phyloP scores from a whole-genome alignment of 352 stramenopile genomes.

The Globisporangium solare region DNA sequence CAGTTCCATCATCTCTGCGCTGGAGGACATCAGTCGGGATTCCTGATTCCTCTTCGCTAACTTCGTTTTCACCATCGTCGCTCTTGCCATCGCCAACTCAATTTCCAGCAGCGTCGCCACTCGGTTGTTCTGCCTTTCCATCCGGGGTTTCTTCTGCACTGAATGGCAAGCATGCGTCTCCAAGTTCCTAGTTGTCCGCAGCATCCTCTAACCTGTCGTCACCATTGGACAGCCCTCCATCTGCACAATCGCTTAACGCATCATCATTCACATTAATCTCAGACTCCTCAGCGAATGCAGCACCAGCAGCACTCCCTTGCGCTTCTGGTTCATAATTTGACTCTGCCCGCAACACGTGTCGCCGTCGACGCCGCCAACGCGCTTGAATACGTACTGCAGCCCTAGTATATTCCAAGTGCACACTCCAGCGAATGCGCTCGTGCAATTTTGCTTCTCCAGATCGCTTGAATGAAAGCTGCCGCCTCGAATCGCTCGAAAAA shows the following conservation, averaged over 20 bases:
- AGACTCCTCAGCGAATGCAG: not conserved
- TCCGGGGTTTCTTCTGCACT: no score
- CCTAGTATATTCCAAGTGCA: slow-evolving; percentile 24
- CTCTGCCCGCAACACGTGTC: not conserved
- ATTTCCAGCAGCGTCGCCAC: no score
- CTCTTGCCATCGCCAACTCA: no score
- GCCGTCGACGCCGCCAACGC: slow-evolving; percentile 26
- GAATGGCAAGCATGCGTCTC: no score
- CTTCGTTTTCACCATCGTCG: no score
- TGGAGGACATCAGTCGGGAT: no score
- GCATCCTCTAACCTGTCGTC: no score
- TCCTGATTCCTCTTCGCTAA: no score
- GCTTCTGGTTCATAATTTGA: not conserved
- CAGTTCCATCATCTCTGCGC: no score
- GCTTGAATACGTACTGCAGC: slow-evolving; percentile 46
- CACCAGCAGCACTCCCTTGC: not conserved
- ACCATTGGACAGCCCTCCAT: no score
- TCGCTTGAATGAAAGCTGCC: slow-evolving; percentile 39
- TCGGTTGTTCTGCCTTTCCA: no score
- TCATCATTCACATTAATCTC: not conserved
- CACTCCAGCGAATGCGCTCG: slow-evolving; percentile 16
- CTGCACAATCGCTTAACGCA: not conserved
- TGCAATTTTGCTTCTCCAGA: slow-evolving; percentile 26
- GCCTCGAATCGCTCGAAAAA: slow-evolving; percentile 21
- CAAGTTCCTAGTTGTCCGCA: no score